A percentile compares a stretch with the other conserved stretches of the same genome.
Conservation (phyloP, 1,284 basidiomycete genomes). For the Cutaneotrichosporon arboriforme region DNA sequence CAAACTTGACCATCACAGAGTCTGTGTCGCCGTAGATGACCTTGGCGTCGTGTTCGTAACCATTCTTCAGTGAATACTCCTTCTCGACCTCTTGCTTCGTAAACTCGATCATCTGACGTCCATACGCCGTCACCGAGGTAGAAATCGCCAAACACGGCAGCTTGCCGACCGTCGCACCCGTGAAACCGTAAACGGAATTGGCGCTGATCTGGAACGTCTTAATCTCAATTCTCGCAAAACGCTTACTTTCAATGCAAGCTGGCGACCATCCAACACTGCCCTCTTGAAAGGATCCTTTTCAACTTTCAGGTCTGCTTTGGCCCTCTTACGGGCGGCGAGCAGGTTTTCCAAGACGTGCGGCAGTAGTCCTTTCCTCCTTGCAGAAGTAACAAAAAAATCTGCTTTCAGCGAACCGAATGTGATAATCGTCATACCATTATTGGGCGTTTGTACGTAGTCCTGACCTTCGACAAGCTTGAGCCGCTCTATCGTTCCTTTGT, state of each 20-base stretch:
- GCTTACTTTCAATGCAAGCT: conserved; percentile 80
- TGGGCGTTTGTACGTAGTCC: conserved; percentile 72
- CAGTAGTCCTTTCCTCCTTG: conserved; percentile 73
- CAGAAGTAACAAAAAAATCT: conserved; percentile 78
- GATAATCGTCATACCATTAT: conserved; percentile 76
- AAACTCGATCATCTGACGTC: conserved; percentile 94
- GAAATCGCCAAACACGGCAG: conserved; percentile 89
- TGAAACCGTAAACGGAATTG: conserved; percentile 96
- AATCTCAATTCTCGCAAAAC: neutral
- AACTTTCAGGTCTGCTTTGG: conserved; percentile 87
- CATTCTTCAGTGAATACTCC: conserved; percentile 78
- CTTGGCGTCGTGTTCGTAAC: conserved; percentile 75
- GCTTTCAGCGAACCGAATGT: neutral
- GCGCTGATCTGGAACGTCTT: conserved; percentile 68
- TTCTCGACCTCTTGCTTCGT: conserved; percentile 88
- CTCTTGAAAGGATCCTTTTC: conserved; percentile 93
- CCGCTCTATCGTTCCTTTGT: conserved; percentile 69
- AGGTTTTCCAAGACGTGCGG: conserved; percentile 90
- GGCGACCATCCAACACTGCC: conserved; percentile 88
- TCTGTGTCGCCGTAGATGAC: conserved; percentile 97
- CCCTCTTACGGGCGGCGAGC: conserved; percentile 81
- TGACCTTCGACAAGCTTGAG: conserved; percentile 69
- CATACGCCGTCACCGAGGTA: conserved; percentile 86
- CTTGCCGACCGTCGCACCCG: conserved; percentile 90
- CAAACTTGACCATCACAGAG: conserved; percentile 95